Evolutionary conservation across 345 rosid genomes (phyloP), one percentile per base, ranked within the genome.

Genomic region (Brassica rapa): DNA sequence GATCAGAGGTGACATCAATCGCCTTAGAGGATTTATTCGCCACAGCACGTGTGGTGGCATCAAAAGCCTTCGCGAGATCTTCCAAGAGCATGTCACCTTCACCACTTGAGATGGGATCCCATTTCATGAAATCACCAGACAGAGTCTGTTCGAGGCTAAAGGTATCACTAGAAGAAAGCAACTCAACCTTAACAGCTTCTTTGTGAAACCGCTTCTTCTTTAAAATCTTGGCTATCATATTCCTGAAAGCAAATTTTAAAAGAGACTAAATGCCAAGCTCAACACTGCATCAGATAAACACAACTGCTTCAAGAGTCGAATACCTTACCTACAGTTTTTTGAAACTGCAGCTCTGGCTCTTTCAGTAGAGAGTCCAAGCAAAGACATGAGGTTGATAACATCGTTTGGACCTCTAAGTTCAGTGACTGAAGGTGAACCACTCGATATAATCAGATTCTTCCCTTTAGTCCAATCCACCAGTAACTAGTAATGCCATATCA

Each of bases 81-180:
- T 86, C 92, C 80, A 91, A 82, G 68, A 80, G 84, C 84, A 91
- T 83, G 85, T 95, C 98, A 62, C 98, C 98, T 73, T 87, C 93
- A 29, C 97, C 97, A 32, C 89, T 89, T 8, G 97, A 89, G 62
- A 91, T 80, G 7, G 93, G 94, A 80, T 95, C 99, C 94, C 96
- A 93, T 67, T 84, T 90, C 79, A 85, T 86, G 85, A 84, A 85
- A 81, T 88, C 89, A 10, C 56, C 80, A 67, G 89, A 82, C 76
- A 70, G 68, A 59, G 84, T 75, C 60, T 79, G 72, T 15, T 76
- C 80, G 29, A 85, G 61, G 68, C 82, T 85, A 30, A 66, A 76
- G 21, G 74, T 71, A 70, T 77, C 86, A 68, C 55, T 72, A 43
- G 86, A 73, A 61, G 90, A 78, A 71, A 84, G 73, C 39, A 71